Evolutionary conservation across 2,329 filamentous ascomycete genomes (phyloP).

Genomic region (Phialophora tarda): DNA sequence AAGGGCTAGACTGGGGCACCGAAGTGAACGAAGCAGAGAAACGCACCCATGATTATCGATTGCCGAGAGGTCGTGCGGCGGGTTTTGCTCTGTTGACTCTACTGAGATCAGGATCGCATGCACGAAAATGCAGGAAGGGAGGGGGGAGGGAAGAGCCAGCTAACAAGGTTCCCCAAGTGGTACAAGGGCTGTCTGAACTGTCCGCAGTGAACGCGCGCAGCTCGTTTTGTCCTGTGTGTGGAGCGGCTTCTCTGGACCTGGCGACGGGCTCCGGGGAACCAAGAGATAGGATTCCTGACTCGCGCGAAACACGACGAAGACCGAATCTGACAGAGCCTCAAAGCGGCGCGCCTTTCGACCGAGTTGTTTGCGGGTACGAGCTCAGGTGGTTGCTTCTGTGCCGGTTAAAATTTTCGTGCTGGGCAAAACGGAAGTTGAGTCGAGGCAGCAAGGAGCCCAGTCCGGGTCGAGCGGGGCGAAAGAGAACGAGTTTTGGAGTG

Average conservation of each 20-base stretch:
- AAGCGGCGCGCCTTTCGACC: constrained; percentile 22
- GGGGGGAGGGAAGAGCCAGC: constrained; percentile 37
- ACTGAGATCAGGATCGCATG: constrained; percentile 42
- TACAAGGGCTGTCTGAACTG: constrained; percentile 36
- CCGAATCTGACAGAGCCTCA: constrained; percentile 36
- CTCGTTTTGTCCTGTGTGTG: constrained; percentile 34
- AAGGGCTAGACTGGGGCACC: constrained; percentile 39
- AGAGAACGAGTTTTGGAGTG: constrained; percentile 17
- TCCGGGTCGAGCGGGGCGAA: constrained; percentile 17
- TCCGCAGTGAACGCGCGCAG: constrained; percentile 29
- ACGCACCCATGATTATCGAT: constrained; percentile 45
- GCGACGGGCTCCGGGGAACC: constrained; percentile 18
- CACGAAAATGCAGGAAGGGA: constrained; percentile 41
- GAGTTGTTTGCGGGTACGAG: constrained; percentile 18
- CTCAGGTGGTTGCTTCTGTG: constrained; percentile 21
- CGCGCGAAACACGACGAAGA: constrained; percentile 13
- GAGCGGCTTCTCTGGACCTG: constrained; percentile 30
- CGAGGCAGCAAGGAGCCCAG: constrained; percentile 22
- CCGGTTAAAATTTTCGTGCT: constrained; percentile 31
- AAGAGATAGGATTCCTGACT: constrained; percentile 21
- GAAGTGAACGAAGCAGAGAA: constrained; percentile 32
- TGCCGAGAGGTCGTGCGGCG: constrained; percentile 40
- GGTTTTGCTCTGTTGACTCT: constrained; percentile 39
- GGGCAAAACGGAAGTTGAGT: constrained; percentile 20
- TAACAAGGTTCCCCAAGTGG: constrained; percentile 42